Percentiles rank a stretch among this genome's conserved stretches.
Evolutionary conservation across 495 filamentous ascomycete genomes (phyloP).

Genomic region (Podospora pseudocomata): DNA sequence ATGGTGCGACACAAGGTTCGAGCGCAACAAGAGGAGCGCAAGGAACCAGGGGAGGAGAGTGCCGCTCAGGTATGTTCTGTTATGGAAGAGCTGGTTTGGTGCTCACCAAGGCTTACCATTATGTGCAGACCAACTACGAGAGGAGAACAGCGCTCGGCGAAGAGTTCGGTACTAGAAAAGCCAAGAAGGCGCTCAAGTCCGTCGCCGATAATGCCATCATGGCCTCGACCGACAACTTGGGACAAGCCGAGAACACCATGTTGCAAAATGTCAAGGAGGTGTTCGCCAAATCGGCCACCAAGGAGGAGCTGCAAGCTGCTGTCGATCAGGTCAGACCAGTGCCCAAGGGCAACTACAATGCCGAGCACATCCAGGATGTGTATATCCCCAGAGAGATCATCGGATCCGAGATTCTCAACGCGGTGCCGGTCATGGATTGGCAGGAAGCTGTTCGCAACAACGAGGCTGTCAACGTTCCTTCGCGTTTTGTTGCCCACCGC

Average conservation of each 20-base stretch:
- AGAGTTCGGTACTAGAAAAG: conserved; percentile 91
- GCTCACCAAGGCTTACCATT: conserved; percentile 22
- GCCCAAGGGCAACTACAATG: conserved; percentile 69
- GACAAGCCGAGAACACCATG: conserved; percentile 57
- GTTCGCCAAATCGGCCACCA: conserved; percentile 54
- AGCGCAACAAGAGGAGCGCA: conserved; percentile 41
- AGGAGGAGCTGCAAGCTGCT: conserved; percentile 60
- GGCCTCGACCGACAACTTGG: conserved; percentile 41
- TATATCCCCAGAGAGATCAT: conserved; percentile 72
- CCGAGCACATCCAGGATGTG: conserved; percentile 71
- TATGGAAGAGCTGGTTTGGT: not conserved
- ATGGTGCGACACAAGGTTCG: conserved; percentile 63
- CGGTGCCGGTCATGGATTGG: conserved; percentile 71
- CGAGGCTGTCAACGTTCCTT: conserved; percentile 52
- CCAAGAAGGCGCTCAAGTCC: conserved; percentile 76
- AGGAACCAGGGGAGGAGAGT: conserved; percentile 39
- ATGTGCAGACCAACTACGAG: conserved; percentile 52
- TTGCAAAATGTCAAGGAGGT: conserved; percentile 59
- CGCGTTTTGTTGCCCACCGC: conserved; percentile 64
- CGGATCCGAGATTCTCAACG: conserved; percentile 53
- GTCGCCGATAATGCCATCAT: conserved; percentile 75
- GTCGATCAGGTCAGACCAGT: conserved; percentile 71
- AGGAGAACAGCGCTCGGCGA: conserved; percentile 71
- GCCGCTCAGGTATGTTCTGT: conserved; percentile 35
- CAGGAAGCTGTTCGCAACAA: conserved; percentile 59